These are phyloP conservation scores for Fonsecaea erecta DNA, from an alignment of 2,329 filamentous ascomycete species.

Conservation along the genomic window DNA sequence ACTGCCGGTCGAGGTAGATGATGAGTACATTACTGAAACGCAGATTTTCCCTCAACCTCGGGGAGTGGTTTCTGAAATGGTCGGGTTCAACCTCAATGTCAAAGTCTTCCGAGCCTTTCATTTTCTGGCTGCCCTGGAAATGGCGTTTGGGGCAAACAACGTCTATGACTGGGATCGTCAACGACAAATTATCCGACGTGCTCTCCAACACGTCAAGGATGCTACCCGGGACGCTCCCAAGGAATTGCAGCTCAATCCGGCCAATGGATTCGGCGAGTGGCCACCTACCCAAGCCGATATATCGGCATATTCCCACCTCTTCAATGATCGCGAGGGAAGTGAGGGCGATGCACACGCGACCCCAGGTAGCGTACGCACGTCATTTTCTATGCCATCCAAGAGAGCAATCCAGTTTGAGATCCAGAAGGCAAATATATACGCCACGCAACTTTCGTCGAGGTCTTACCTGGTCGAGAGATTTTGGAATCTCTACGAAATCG, in stretches of 20 bases:
- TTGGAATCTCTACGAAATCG: constrained; percentile 73
- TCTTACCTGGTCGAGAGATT: constrained; percentile 88
- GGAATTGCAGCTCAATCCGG: constrained; percentile 56
- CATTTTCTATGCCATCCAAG: constrained; percentile 33
- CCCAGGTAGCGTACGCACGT: constrained; percentile 23
- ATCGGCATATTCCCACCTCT: constrained; percentile 35
- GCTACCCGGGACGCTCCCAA: constrained; percentile 70
- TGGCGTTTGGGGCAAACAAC: constrained; percentile 78
- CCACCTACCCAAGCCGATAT: constrained; percentile 35
- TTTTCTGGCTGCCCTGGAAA: constrained; percentile 75
- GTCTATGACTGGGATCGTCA: constrained; percentile 79
- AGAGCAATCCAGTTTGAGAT: constrained; percentile 75
- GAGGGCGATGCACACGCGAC: constrained; percentile 21
- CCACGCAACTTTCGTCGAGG: constrained; percentile 77
- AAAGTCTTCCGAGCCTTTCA: constrained; percentile 82
- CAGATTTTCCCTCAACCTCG: constrained; percentile 73
- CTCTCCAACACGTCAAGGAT: constrained; percentile 70
- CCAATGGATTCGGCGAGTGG: constrained; percentile 37
- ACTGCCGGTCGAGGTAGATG: constrained; percentile 79
- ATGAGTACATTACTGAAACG: constrained; percentile 75
- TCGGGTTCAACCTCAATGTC: constrained; percentile 80
- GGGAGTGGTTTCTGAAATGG: constrained; percentile 70
- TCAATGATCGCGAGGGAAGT: constrained; percentile 31
- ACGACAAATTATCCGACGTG: constrained; percentile 71
- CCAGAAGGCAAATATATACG: constrained; percentile 88